Percentiles rank a stretch among this genome's conserved stretches.
Conservation (phyloP, 23 red algal genomes). For the Cyanidioschyzon merolae region DNA sequence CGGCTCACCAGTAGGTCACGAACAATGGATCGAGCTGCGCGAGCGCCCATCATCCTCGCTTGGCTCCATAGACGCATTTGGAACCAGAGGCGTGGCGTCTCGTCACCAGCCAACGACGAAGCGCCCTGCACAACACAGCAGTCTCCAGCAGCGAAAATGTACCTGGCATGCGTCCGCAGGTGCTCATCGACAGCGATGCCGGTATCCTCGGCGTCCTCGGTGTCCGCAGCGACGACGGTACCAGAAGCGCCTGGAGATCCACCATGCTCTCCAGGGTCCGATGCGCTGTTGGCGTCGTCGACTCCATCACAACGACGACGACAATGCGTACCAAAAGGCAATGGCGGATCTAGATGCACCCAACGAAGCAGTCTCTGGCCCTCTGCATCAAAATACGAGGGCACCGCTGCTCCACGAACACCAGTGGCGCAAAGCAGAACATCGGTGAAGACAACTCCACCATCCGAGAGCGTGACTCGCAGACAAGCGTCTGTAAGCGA, state of each 20-base stretch:
- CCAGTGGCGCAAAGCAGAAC: conserved; percentile 54
- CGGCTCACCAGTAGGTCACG: conserved; percentile 6
- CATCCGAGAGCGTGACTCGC: conserved; percentile 19
- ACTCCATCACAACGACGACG: too few relatives aligned
- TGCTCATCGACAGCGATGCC: conserved; percentile 37
- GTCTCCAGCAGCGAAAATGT: conserved; percentile 81
- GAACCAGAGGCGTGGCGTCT: conserved; percentile 33
- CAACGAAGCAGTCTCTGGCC: not conserved
- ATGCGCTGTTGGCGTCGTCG: too few relatives aligned
- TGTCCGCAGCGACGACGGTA: not conserved
- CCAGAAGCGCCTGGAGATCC: too few relatives aligned
- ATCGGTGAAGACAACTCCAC: conserved; percentile 34
- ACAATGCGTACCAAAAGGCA: too few relatives aligned
- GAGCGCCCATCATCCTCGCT: conserved; percentile 33
- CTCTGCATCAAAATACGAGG: not conserved
- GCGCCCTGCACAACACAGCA: conserved; percentile 34
- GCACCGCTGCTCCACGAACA: conserved; percentile 15
- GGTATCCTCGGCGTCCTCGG: not conserved
- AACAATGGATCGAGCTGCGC: conserved; percentile 40
- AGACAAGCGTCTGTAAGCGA: not conserved
- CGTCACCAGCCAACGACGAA: conserved; percentile 18
- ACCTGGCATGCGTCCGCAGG: conserved; percentile 29
- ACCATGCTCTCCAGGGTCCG: too few relatives aligned
- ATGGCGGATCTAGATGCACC: not conserved
- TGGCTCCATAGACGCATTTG: conserved; percentile 89